Base-by-base conservation (phyloP, 2,329 filamentous ascomycete species). In the Ophiocordyceps robertsii region DNA sequence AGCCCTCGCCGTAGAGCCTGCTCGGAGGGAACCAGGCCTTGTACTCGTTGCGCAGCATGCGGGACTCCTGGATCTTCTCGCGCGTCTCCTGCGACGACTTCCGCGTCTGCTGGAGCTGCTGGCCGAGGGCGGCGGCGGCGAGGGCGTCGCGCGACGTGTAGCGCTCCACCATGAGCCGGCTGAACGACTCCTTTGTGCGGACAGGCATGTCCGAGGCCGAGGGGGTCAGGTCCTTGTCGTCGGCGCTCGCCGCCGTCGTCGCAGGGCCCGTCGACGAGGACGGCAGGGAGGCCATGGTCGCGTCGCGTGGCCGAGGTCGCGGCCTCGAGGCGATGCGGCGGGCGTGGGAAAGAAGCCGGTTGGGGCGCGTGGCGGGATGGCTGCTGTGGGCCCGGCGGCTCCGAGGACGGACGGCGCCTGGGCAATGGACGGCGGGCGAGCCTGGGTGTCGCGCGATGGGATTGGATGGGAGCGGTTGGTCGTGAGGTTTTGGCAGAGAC, bases 1-100 rank as follows among this genome's bases (percentile, higher is more conserved):
- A 98, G 43, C 92, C 92, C 52, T 70, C 77, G 62, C 70, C 83
- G 64, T 70, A 87, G 47, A 79, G 69, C 50, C 66, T 71, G 50
- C 65, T 69, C 1, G 75, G 67, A 3, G 73, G 70, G 44, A 77
- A 80, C 57, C 64, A 73, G 38, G 63, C 63, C 46, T 73, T 70
- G 53, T 71, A 75, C 9, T 75, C 69, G 48, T 60, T 66, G 46
- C 72, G 68, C 38, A 86, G 57, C 39, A 70, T 62, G 45, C 76
- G 70, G 67, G 90, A 87, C 56, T 86, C 80, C 46, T 81, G 73
- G 45, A 79, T 73, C 62, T 83, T 81, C 40, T 75, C 69, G 49
- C 75, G 75, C 63, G 80, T 82, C 50, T 76, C 69, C 50, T 72
- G 70, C 49, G 80, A 72, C 43, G 80, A 62, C 40, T 72, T 68